Percentiles rank a stretch among this genome's conserved stretches.
Conservation (phyloP, 148 eudicot species). For the Chenopodium berlandieri region DNA sequence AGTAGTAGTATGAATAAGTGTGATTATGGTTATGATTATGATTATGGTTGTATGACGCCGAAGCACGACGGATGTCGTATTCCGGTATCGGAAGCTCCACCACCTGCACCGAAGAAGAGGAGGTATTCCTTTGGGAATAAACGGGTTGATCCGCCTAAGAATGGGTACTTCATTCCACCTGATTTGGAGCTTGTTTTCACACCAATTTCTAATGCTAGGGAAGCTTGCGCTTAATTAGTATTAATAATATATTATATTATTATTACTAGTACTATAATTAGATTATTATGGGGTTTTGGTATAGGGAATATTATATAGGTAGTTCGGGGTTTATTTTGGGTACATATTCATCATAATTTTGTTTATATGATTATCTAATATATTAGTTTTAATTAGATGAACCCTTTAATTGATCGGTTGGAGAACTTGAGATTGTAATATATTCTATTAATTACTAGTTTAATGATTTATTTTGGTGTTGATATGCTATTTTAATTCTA, state of each 20-base stretch:
- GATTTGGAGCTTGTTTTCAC: slow-evolving; percentile 32
- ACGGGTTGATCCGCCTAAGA: slow-evolving; percentile 18
- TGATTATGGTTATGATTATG: background rate
- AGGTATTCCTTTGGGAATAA: slow-evolving; percentile 10
- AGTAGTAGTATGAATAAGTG: background rate
- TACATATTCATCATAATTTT: background rate
- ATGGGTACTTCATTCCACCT: slow-evolving; percentile 34
- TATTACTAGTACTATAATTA: no score
- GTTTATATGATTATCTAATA: background rate
- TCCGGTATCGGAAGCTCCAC: slow-evolving; percentile 28
- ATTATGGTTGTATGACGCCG: slow-evolving; percentile 35
- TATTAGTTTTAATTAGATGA: background rate
- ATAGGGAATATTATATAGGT: background rate
- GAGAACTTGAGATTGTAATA: no score
- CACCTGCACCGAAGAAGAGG: slow-evolving; percentile 46
- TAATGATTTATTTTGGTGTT: no score
- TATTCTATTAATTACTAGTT: no score
- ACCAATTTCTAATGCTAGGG: background rate
- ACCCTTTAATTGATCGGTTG: no score
- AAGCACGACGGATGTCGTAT: slow-evolving; percentile 25
- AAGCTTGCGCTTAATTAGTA: background rate
- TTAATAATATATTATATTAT: no score
- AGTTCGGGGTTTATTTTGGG: background rate
- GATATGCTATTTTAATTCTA: no score
- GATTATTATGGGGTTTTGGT: background rate